phyloP scores from a whole-genome alignment of 495 filamentous ascomycete genomes.

The Talaromyces nanjingensis region DNA sequence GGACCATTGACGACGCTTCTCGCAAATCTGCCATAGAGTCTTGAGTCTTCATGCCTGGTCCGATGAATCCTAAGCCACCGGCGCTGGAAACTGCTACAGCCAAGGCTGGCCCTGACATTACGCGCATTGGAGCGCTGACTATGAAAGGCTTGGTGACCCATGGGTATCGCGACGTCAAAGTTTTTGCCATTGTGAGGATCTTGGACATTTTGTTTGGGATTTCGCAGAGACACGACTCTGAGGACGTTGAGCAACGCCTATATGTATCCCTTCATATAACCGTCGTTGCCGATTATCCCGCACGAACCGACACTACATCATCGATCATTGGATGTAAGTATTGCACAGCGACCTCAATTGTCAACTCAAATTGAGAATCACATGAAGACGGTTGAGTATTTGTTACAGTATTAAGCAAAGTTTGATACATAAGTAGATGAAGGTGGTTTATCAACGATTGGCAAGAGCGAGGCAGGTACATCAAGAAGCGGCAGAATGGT shows the following conservation, averaged over 20 bases:
- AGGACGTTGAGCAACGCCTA: background rate
- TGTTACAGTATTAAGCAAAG: background rate
- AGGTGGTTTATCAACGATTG: background rate
- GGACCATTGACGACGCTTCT: conserved; percentile 21
- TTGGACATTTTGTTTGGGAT: background rate
- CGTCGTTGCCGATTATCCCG: background rate
- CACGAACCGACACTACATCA: background rate
- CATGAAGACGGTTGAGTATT: background rate
- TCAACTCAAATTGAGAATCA: background rate
- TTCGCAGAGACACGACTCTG: background rate
- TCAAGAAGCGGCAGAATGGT: background rate
- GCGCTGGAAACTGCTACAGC: conserved; percentile 54
- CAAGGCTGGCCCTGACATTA: conserved; percentile 54
- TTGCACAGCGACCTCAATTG: background rate
- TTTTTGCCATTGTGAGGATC: background rate
- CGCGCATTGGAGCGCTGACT: conserved; percentile 64
- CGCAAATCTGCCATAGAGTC: conserved; percentile 27
- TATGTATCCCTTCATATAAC: background rate
- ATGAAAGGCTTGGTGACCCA: conserved; percentile 60
- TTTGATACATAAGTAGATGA: background rate
- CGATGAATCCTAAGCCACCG: conserved; percentile 56
- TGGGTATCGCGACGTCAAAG: conserved; percentile 40
- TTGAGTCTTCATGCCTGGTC: conserved; percentile 29
- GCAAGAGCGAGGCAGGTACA: background rate
- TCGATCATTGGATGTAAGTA: background rate